Conservation (phyloP, 2,329 filamentous ascomycete genomes). For the Sclerotinia minor region DNA sequence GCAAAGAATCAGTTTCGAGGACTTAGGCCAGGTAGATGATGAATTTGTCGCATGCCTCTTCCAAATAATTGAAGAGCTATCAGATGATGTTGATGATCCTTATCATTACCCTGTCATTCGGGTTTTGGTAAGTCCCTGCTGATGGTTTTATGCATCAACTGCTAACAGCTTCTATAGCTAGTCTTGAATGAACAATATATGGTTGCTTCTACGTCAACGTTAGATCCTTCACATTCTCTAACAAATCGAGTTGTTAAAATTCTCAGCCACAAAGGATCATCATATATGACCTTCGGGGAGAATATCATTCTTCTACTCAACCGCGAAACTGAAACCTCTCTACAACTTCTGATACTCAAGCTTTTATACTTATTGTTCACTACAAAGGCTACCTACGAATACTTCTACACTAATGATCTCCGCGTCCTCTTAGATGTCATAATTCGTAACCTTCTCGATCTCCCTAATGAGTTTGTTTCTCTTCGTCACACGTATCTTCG, state of each 20-base stretch:
- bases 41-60: slow-evolving; percentile 82
- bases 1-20: slow-evolving; percentile 73
- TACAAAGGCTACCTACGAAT: slow-evolving; percentile 87
- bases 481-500: slow-evolving; percentile 92
- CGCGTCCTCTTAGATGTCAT: slow-evolving; percentile 94
- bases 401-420: slow-evolving; percentile 97
- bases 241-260: slow-evolving; percentile 95
- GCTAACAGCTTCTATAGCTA: slow-evolving; percentile 57
- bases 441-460: slow-evolving; percentile 91
- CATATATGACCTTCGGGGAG: slow-evolving; percentile 93
- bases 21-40: slow-evolving; percentile 76
- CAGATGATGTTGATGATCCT: slow-evolving; percentile 83
- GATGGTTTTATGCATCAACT: background rate
- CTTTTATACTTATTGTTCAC: slow-evolving; percentile 94
- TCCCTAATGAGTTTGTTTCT: slow-evolving; percentile 76
- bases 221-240: slow-evolving; percentile 50
- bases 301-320: slow-evolving; percentile 96
- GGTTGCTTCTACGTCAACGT: slow-evolving; percentile 60
- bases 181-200: slow-evolving; percentile 99
- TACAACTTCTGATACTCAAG: slow-evolving; percentile 95
- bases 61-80: slow-evolving; percentile 81
- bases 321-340: slow-evolving; percentile 87
- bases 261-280: slow-evolving; percentile 74
- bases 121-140: slow-evolving; percentile 67
- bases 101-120: slow-evolving; percentile 96